A percentile compares a stretch with the other conserved stretches of the same genome.
phyloP scores from a whole-genome alignment of 768 basidiomycete genomes.

The Tricholoma bakamatsutake region DNA sequence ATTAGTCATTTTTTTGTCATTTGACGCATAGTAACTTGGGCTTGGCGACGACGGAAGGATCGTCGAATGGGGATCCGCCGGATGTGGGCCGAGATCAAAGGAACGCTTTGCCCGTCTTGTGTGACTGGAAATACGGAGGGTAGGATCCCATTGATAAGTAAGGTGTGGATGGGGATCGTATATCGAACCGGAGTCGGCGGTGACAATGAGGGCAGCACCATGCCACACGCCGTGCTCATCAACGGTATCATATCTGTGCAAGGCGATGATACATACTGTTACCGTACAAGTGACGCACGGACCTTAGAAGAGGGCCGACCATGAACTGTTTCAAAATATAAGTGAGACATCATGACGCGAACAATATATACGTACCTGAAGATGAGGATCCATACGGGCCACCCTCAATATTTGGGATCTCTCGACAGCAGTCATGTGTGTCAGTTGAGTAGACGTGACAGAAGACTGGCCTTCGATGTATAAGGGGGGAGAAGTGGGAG shows the following conservation, averaged over 20 bases:
- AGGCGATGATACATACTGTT: neutral
- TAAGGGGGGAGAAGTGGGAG: slow-evolving; percentile 36
- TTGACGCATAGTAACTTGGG: slow-evolving; percentile 5
- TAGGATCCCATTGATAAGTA: slow-evolving; percentile 71
- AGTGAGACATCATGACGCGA: neutral
- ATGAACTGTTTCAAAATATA: slow-evolving; percentile 48
- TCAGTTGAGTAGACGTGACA: slow-evolving; percentile 33
- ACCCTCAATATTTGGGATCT: slow-evolving; percentile 53
- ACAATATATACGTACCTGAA: slow-evolving; percentile 42
- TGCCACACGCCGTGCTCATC: slow-evolving; percentile 76
- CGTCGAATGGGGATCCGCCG: slow-evolving; percentile 64
- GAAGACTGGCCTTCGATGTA: slow-evolving; percentile 23
- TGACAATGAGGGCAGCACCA: slow-evolving; percentile 85
- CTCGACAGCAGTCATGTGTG: slow-evolving; percentile 55
- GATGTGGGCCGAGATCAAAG: slow-evolving; percentile 65
- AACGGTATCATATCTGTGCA: slow-evolving; percentile 77
- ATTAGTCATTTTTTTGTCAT: slow-evolving; percentile 24
- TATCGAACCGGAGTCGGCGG: slow-evolving; percentile 71
- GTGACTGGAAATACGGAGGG: slow-evolving; percentile 19
- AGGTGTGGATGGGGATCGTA: slow-evolving; percentile 72
- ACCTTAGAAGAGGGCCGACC: slow-evolving; percentile 81
- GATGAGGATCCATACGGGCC: slow-evolving; percentile 71
- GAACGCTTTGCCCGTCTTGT: slow-evolving; percentile 22
- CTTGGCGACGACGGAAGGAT: slow-evolving; percentile 25
- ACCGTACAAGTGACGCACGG: slow-evolving; percentile 7